Percentiles rank a stretch among this genome's conserved stretches.
phyloP scores from a whole-genome alignment of 2,329 filamentous ascomycete species.

The Aspergillus sp. region DNA sequence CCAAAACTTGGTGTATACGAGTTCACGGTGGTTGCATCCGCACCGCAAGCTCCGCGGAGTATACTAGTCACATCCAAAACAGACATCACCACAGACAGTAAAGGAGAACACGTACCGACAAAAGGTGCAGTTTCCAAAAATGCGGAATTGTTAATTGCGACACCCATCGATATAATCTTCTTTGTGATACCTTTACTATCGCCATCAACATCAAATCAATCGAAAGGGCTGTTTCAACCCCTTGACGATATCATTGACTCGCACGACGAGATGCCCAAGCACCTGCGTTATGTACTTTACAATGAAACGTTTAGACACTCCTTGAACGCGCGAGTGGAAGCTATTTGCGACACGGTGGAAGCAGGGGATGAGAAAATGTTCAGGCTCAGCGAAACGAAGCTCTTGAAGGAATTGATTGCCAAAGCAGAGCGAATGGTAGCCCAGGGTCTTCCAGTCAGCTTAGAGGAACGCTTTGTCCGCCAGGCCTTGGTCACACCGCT shows the following conservation, averaged over 20 bases:
- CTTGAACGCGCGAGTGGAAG: slow-evolving; percentile 62
- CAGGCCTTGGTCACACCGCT: slow-evolving; percentile 73
- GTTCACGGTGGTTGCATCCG: slow-evolving; percentile 53
- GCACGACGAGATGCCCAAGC: slow-evolving; percentile 35
- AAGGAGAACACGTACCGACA: slow-evolving; percentile 6
- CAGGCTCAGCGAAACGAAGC: slow-evolving; percentile 67
- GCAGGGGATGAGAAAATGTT: slow-evolving; percentile 83
- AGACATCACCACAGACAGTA: slow-evolving; percentile 9
- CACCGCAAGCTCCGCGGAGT: slow-evolving; percentile 49
- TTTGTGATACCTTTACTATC: slow-evolving; percentile 70
- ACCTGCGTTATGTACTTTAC: slow-evolving; percentile 37
- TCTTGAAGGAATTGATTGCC: slow-evolving; percentile 58
- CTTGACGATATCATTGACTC: slow-evolving; percentile 47
- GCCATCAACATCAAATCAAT: slow-evolving; percentile 38
- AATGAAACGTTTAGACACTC: slow-evolving; percentile 36
- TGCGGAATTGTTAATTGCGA: slow-evolving; percentile 77
- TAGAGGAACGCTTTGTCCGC: slow-evolving; percentile 81
- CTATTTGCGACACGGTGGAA: slow-evolving; percentile 75
- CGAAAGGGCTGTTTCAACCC: slow-evolving; percentile 40
- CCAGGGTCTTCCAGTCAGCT: slow-evolving; percentile 64
- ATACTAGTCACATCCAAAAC: slow-evolving; percentile 46
- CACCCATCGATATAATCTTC: slow-evolving; percentile 79
- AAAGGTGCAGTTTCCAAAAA: slow-evolving; percentile 57
- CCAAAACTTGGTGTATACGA: slow-evolving; percentile 56
- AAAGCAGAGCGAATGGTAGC: slow-evolving; percentile 70